A percentile compares a stretch with the other conserved stretches of the same genome.
Conservation (phyloP, 2,329 filamentous ascomycete genomes). For the Penicillium aurantiogriseum region DNA sequence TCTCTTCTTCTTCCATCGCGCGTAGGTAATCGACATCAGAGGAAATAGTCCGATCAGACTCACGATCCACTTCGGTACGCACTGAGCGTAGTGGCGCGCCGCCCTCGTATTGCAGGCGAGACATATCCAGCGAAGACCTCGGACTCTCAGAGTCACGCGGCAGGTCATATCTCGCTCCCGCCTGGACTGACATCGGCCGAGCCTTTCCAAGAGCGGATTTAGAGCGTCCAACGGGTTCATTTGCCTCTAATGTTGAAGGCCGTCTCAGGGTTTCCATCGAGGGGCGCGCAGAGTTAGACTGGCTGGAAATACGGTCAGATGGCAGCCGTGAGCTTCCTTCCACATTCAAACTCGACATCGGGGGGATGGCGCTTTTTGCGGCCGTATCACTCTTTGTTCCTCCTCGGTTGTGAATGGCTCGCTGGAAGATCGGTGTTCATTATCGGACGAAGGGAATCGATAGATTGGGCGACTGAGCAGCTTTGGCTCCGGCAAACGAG, state of each 20-base stretch:
- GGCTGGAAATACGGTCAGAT: constrained; percentile 52
- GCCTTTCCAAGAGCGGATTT: constrained; percentile 65
- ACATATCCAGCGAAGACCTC: constrained; percentile 39
- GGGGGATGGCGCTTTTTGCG: constrained; percentile 34
- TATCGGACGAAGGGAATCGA: constrained; percentile 51
- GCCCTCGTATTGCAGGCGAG: constrained; percentile 36
- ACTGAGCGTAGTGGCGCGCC: constrained; percentile 35
- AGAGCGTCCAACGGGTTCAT: constrained; percentile 58
- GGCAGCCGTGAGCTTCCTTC: constrained; percentile 53
- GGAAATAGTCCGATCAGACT: constrained; percentile 54
- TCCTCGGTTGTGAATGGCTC: constrained; percentile 45
- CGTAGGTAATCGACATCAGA: constrained; percentile 83
- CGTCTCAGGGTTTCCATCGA: constrained; percentile 66
- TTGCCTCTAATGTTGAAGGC: constrained; percentile 61
- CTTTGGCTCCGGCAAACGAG: constrained; percentile 31
- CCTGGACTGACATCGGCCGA: constrained; percentile 77
- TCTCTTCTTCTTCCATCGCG: constrained; percentile 66
- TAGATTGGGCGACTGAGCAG: constrained; percentile 48
- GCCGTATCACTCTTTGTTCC: constrained; percentile 14
- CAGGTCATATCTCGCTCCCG: constrained; percentile 79
- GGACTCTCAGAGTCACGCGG: constrained; percentile 71
- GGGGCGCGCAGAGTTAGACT: constrained; percentile 60
- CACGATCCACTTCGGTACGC: constrained; percentile 37
- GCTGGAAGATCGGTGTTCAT: constrained; percentile 47
- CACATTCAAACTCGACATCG: constrained; percentile 34